phyloP scores from a whole-genome alignment of 2,329 filamentous ascomycete species.

The Setomelanomma holmii region DNA sequence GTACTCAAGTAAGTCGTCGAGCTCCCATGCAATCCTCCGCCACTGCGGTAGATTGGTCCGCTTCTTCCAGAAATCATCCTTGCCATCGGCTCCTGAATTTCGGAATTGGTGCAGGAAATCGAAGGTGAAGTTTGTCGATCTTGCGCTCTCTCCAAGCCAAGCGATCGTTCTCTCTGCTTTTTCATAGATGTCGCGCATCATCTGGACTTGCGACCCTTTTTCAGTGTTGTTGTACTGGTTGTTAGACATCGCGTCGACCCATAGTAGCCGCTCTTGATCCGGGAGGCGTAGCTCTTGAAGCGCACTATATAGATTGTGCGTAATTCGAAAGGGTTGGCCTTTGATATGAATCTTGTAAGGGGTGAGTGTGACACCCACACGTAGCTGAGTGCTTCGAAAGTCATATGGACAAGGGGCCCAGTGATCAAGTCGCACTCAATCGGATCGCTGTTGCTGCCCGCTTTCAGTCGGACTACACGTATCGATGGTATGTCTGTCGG shows the following conservation, averaged over 20 bases:
- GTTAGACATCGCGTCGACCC: slow-evolving; percentile 12
- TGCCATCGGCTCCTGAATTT: not conserved
- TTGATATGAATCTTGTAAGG: slow-evolving; percentile 5
- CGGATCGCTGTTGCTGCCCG: not conserved
- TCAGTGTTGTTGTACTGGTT: slow-evolving; percentile 12
- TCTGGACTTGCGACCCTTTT: slow-evolving; percentile 10
- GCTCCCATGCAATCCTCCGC: not conserved
- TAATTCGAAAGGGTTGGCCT: slow-evolving; percentile 3
- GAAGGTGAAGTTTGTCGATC: not conserved
- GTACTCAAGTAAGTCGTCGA: slow-evolving; percentile 3
- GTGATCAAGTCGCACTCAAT: slow-evolving; percentile 8
- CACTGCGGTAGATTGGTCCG: not conserved
- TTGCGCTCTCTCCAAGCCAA: slow-evolving; percentile 13
- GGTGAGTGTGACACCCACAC: slow-evolving; percentile 7
- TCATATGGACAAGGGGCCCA: not conserved
- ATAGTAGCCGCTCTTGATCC: slow-evolving; percentile 2
- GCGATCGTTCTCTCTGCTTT: slow-evolving; percentile 7
- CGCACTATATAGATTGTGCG: slow-evolving; percentile 9
- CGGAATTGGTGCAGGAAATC: not conserved
- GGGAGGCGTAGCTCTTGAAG: slow-evolving; percentile 5
- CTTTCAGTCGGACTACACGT: slow-evolving; percentile 1
- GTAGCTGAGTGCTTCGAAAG: slow-evolving; percentile 16
- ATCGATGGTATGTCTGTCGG: not conserved
- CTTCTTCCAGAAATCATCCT: not conserved
- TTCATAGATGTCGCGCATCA: slow-evolving; percentile 18